These are phyloP conservation scores for Phlebopus sp. DNA, from an alignment of 1,284 basidiomycete genomes.

Conservation along the genomic window DNA sequence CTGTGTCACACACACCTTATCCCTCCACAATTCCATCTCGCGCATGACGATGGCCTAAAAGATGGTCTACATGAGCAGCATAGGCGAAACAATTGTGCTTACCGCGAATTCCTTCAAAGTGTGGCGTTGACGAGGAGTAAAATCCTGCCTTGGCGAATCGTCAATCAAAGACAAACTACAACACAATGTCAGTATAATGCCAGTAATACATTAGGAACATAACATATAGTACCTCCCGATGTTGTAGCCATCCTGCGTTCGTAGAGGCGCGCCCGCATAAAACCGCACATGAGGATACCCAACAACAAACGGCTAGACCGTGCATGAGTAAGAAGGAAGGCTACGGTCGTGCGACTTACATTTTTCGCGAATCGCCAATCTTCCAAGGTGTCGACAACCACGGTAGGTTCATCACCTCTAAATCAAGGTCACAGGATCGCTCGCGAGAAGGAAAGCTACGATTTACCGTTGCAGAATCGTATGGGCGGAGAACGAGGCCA, in stretches of 20 bases:
- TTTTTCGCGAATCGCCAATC: constrained; percentile 91
- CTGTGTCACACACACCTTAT: constrained; percentile 59
- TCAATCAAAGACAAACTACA: constrained; percentile 81
- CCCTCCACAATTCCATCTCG: constrained; percentile 93
- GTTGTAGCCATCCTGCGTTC: constrained; percentile 88
- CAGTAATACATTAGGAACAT: constrained; percentile 1
- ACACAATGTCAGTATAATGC: constrained; percentile 6
- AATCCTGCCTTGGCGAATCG: constrained; percentile 80
- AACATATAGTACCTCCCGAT: constrained; percentile 65
- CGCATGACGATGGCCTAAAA: constrained; percentile 83
- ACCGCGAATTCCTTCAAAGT: constrained; percentile 92
- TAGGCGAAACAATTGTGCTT: constrained; percentile 16
- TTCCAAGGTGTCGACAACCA: constrained; percentile 73
- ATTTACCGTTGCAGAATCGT: constrained; percentile 75
- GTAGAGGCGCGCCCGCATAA: constrained; percentile 88
- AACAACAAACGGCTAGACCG: constrained; percentile 69
- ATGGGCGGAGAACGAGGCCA: constrained; percentile 80
- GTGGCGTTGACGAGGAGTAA: constrained; percentile 85
- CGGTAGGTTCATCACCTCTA: constrained; percentile 85
- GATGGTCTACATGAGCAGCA: constrained; percentile 8
- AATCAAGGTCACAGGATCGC: constrained; percentile 5
- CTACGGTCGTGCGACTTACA: constrained; percentile 38
- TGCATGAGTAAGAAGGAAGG: not conserved
- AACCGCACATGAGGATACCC: constrained; percentile 75
- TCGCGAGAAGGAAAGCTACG: not conserved